Conservation (phyloP, 2,329 filamentous ascomycete species). For the Venturia nashicola region DNA sequence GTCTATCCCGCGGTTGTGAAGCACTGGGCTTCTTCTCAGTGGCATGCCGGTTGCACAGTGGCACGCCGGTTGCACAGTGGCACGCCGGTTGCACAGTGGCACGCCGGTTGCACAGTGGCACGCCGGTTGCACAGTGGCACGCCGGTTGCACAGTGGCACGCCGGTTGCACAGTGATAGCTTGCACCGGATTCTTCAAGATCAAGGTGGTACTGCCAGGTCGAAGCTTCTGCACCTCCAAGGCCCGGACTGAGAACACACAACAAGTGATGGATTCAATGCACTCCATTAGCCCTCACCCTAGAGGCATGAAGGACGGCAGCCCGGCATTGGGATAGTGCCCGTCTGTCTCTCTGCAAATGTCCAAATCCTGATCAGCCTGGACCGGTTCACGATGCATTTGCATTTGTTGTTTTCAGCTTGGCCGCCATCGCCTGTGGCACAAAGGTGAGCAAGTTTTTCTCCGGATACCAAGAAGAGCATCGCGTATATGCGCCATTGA, state of each 20-base stretch:
- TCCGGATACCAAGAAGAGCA: background rate
- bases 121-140: background rate
- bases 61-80: background rate
- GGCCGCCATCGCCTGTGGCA: background rate
- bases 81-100: background rate
- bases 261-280: background rate
- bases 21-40: background rate
- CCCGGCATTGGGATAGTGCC: background rate
- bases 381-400: conserved; percentile 1
- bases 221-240: background rate
- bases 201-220: background rate
- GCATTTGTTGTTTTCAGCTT: background rate
- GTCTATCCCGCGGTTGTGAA: background rate
- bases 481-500: background rate
- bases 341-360: background rate
- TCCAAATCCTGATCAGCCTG: background rate
- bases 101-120: background rate
- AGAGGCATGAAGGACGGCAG: background rate
- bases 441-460: background rate
- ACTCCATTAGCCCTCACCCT: background rate
- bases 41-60: background rate
- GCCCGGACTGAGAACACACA: background rate
- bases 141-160: background rate
- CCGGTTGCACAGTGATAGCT: background rate
- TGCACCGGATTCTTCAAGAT: background rate